Evolutionary conservation across 345 rosid species (phyloP), one percentile per base, ranked within the genome.

Genomic region (Salix viminalis): DNA sequence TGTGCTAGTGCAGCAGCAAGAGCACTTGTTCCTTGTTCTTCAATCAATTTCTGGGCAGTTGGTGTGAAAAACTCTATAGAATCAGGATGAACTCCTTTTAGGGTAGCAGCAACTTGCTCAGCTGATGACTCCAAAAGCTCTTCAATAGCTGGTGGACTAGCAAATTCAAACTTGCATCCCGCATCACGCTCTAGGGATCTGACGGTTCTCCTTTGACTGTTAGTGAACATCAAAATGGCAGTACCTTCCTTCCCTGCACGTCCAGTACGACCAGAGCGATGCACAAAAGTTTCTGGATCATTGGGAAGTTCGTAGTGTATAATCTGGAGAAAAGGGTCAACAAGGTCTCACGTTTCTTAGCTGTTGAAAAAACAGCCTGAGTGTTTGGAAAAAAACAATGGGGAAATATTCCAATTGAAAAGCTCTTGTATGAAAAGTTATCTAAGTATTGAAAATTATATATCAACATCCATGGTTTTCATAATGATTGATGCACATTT

Each of bases 231-330:
- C 77, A 96, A 85, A 86, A 96, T 84, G 62, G 98, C 94, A 84
- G 90, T 86, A 78, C 99, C 99, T 90, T 89, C 91, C 85, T 96
- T 96, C 77, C 99, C 99, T 15, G 98, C 99, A 52, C 97, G 98
- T 64, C 99, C 99, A 68, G 99, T 96, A 82, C 98, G 98, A 37
- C 98, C 99, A 78, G 99, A 96, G 72, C 99, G 97, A 79, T 93
- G 99, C 82, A 95, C 99, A 90, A 96, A 96, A 44, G 98, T 91
- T 84, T 96, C 99, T 21, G 98, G 85, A 77, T 91, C 99, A 85
- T 96, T 96, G 34, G 99, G 99, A 84, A 96, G 94, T 80, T 96
- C 98, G 78, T 91, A 96, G 83, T 96, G 98, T 86, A 96, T 93
- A 71, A 96, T 39, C 99, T 96, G 91, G 70, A 78, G 42, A 75